These are phyloP conservation scores for Metschnikowia santaceciliae DNA, from an alignment of 805 yeast genomes.

Conservation along the genomic window DNA sequence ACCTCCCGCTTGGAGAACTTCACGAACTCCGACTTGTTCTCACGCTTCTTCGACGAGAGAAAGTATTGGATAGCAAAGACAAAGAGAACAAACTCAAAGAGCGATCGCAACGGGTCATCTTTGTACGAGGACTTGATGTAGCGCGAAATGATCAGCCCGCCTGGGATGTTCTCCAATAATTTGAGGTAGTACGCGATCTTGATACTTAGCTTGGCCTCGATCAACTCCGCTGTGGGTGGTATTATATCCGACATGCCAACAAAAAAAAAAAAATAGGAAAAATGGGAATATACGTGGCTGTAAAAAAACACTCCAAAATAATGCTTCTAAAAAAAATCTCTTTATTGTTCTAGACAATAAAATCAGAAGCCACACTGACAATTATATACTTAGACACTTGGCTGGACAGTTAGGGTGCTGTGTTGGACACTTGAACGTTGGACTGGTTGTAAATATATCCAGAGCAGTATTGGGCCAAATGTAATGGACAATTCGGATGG, in stretches of 20 bases:
- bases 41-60: constrained; percentile 70
- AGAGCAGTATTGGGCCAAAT: too few species aligned
- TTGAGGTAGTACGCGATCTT: constrained; percentile 34
- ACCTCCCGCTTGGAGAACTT: constrained; percentile 59
- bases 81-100: constrained; percentile 71
- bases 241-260: constrained; percentile 14
- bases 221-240: constrained; percentile 37
- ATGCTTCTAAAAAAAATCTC: too few species aligned
- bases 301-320: too few species aligned
- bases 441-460: too few species aligned
- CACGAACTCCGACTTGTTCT: constrained; percentile 67
- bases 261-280: too few species aligned
- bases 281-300: too few species aligned
- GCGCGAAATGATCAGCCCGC: constrained; percentile 55
- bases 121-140: constrained; percentile 85
- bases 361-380: too few species aligned
- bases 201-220: constrained; percentile 30
- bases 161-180: constrained; percentile 44
- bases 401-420: too few species aligned
- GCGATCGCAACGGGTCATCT: constrained; percentile 88
- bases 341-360: too few species aligned
- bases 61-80: constrained; percentile 84
- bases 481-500: too few species aligned
- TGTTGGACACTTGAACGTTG: too few species aligned
- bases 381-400: too few species aligned